Percentiles rank a stretch among this genome's conserved stretches.
Conservation (phyloP, 2,329 filamentous ascomycete species). For the Coniochaeta sp. region DNA sequence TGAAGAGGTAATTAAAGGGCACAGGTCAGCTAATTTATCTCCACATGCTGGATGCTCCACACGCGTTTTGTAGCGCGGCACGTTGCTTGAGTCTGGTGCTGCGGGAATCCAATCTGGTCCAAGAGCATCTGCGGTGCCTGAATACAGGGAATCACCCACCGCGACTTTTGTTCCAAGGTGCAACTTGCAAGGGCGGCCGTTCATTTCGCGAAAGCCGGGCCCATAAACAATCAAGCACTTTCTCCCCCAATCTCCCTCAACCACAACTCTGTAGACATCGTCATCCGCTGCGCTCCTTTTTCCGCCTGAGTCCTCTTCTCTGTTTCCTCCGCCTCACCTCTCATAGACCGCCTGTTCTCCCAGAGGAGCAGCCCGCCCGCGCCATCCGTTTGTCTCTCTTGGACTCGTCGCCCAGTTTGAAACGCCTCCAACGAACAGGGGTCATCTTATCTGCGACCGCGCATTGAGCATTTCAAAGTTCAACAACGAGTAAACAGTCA, state of each 20-base stretch:
- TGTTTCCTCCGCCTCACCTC: not conserved
- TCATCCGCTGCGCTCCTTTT: not conserved
- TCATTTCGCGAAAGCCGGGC: not conserved
- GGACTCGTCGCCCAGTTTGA: not conserved
- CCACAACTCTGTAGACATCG: not conserved
- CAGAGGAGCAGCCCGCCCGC: not conserved
- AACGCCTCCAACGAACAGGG: not conserved
- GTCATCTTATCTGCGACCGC: not conserved
- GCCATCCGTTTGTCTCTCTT: not conserved
- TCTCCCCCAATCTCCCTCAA: not conserved
- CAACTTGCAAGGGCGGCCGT: not conserved
- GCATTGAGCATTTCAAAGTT: not conserved
- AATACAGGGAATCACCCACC: not conserved
- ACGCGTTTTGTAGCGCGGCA: not conserved
- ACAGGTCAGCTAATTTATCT: slow-evolving; percentile 1
- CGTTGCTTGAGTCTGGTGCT: not conserved
- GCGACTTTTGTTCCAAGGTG: no score
- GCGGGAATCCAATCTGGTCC: not conserved
- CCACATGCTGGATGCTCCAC: not conserved
- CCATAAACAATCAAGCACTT: not conserved
- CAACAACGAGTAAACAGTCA: slow-evolving; percentile 1
- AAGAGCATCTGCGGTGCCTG: not conserved
- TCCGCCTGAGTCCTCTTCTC: not conserved
- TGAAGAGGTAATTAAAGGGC: slow-evolving; percentile 1
- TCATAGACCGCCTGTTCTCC: not conserved